Base-by-base conservation (phyloP, 2,329 filamentous ascomycete genomes). In the Stachybotrys elegans region DNA sequence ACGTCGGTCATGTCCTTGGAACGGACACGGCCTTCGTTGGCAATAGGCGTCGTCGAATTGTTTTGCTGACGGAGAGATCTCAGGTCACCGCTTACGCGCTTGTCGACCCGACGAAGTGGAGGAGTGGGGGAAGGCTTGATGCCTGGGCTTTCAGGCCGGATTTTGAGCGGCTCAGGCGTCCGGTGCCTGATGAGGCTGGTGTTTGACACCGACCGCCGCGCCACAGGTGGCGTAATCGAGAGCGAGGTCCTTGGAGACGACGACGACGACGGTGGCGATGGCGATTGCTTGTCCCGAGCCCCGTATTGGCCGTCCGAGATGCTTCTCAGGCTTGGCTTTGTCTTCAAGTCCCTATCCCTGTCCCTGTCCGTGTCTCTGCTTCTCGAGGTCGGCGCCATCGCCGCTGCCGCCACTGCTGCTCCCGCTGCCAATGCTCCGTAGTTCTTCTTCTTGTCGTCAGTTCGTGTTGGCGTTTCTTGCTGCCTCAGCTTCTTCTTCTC, bases 1-100 rank as follows among this genome's bases (percentile, higher is more conserved):
- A 95, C 84, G 76, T 95, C 88, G 66, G 88, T 78, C 88, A 95
- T 95, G 70, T 84, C 86, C 73, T 82, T 85, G 62, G 84, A 72
- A 65, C 88, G 87, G 70, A 81, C 83, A 71, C 89, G 90, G 72
- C 88, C 86, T 77, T 90, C 88, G 72, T 92, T 90, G 67, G 84
- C 86, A 68, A 89, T 77, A 58, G 88, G 87, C 62, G 84, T 85
- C 54, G 61, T 49, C 42, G 45, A 45, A 53, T 52, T 63, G 58
- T 59, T 62, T 62, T 62, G 62, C 57, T 62, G 61, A 53, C 63
- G 61, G 43, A 67, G 56, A 44, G 65, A 49, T 50, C 63, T 54
- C 57, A 94, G 74, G 73, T 94, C 87, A 66, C 86, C 84, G 75
- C 86, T 91, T 64, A 83, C 69, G 61, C 76, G 76, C 60, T 68